Conservation (phyloP, 2,329 filamentous ascomycete genomes). For the Rugonectria rugulosa region DNA sequence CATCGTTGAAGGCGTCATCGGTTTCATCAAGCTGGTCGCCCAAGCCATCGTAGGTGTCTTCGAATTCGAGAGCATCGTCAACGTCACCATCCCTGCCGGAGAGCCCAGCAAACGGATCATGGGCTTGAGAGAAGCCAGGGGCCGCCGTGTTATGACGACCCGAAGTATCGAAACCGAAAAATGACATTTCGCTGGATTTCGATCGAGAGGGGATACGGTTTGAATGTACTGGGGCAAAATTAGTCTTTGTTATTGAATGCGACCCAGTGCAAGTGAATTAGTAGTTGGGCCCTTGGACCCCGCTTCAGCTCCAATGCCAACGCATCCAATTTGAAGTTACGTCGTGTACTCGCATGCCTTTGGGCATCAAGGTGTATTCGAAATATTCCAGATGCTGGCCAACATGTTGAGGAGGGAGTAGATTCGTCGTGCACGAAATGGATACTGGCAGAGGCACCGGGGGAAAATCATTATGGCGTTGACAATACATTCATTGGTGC, state of each 20-base stretch:
- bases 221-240: conserved; percentile 35
- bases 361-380: too few relatives aligned
- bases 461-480: not conserved
- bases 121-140: conserved; percentile 81
- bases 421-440: not conserved
- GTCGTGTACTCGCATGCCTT: too few relatives aligned
- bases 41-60: conserved; percentile 96
- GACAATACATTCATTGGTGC: too few relatives aligned
- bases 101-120: conserved; percentile 89
- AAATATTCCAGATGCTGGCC: not conserved
- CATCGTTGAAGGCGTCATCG: conserved; percentile 94
- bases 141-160: conserved; percentile 70
- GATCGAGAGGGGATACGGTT: conserved; percentile 28
- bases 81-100: conserved; percentile 69
- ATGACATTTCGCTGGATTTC: conserved; percentile 71
- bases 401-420: not conserved
- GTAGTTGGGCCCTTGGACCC: conserved; percentile 13
- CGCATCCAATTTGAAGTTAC: conserved; percentile 5
- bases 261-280: conserved; percentile 7
- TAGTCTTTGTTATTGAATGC: conserved; percentile 21
- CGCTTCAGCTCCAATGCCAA: conserved; percentile 12
- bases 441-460: too few relatives aligned
- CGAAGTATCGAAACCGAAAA: conserved; percentile 85
- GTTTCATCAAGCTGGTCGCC: conserved; percentile 91
- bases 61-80: conserved; percentile 76